These are phyloP conservation scores for Salicornia ramosissima DNA, from an alignment of 148 eudicot genomes.

Conservation along the genomic window DNA sequence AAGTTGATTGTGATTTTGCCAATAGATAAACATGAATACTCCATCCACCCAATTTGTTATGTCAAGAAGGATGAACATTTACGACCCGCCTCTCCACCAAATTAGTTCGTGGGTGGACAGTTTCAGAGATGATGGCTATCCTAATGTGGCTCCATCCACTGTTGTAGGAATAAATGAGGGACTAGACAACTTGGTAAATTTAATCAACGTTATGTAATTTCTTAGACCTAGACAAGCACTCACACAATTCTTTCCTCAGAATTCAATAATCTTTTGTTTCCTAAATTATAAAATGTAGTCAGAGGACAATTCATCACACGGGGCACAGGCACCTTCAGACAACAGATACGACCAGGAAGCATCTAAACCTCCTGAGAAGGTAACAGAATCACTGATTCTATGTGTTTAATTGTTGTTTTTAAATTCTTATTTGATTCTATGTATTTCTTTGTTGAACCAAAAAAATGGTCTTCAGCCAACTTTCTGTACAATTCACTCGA, in stretches of 20 bases:
- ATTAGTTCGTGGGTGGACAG: conserved; percentile 71
- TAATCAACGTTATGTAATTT: background rate
- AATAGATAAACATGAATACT: conserved; percentile 52
- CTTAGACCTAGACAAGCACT: background rate
- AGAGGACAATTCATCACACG: conserved; percentile 75
- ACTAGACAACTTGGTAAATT: conserved; percentile 56
- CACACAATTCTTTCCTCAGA: background rate
- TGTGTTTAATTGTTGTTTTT: background rate
- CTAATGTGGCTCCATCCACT: conserved; percentile 48
- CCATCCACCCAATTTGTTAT: conserved; percentile 56
- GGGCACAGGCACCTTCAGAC: conserved; percentile 45
- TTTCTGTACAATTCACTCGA: background rate
- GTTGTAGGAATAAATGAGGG: conserved; percentile 50
- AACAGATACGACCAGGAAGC: conserved; percentile 66
- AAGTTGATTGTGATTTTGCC: conserved; percentile 16
- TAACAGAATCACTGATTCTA: conserved; percentile 8
- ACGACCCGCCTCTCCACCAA: conserved; percentile 68
- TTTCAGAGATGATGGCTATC: conserved; percentile 55
- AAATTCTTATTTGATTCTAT: background rate
- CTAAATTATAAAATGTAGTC: conserved; percentile 38
- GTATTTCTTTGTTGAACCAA: background rate
- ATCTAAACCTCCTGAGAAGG: conserved; percentile 66
- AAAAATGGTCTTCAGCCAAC: background rate
- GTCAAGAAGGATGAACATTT: conserved; percentile 71
- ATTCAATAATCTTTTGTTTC: conserved; percentile 1